Percentiles rank a stretch among this genome's conserved stretches.
phyloP scores from a whole-genome alignment of 192 early-diverging fungal genomes.

The Glomus cerebriforme region DNA sequence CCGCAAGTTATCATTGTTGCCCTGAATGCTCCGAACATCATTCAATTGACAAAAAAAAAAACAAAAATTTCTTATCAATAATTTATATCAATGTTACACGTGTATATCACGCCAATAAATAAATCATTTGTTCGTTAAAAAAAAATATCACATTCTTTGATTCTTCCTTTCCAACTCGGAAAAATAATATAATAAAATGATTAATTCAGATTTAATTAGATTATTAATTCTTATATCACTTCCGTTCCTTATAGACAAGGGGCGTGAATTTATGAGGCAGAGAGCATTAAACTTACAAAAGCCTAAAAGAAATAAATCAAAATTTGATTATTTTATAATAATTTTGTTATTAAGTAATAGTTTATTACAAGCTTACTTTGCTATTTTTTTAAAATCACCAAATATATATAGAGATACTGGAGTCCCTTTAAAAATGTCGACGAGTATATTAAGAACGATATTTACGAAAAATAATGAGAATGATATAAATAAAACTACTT shows the following conservation, averaged over 20 bases:
- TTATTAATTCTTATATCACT: not conserved
- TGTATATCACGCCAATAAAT: too few species aligned
- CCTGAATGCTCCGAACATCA: slow-evolving; percentile 28
- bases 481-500: too few species aligned
- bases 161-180: not conserved
- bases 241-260: not conserved
- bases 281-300: not conserved
- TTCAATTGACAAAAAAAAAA: not conserved
- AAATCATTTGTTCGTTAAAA: too few species aligned
- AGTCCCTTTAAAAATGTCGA: not conserved
- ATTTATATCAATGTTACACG: not conserved
- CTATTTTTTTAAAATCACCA: slow-evolving; percentile 3
- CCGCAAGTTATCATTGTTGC: slow-evolving; percentile 14
- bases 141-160: too few species aligned
- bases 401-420: not conserved
- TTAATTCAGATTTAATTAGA: slow-evolving; percentile 2
- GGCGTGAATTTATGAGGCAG: not conserved
- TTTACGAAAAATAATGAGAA: not conserved
- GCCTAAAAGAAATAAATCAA: slow-evolving; percentile 1
- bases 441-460: not conserved
- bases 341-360: not conserved
- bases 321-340: slow-evolving; percentile 20
- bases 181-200: not conserved
- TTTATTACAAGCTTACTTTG: not conserved
- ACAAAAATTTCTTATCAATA: not conserved